Conservation (phyloP, 345 rosid species). For the Linum tenue region DNA sequence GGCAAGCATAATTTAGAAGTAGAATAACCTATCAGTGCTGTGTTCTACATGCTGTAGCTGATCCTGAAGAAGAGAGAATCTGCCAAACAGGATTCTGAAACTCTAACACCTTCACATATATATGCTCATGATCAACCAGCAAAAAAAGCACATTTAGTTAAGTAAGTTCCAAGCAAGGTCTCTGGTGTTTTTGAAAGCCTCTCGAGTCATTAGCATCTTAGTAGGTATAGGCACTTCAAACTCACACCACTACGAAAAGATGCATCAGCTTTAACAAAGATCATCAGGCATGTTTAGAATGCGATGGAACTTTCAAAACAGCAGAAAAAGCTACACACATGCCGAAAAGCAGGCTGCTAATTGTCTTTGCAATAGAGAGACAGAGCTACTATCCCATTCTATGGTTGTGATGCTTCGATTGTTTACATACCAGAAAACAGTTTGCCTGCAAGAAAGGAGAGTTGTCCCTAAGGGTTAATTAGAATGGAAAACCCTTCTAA, state of each 20-base stretch:
- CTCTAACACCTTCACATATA: slow-evolving; percentile 99
- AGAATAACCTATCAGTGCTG: slow-evolving; percentile 77
- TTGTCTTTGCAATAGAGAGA: slow-evolving; percentile 99
- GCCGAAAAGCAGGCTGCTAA: slow-evolving; percentile 96
- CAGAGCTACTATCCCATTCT: slow-evolving; percentile 98
- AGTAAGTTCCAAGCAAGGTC: slow-evolving; percentile 99
- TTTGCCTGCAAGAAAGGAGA: slow-evolving; percentile 47
- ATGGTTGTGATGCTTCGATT: slow-evolving; percentile 98
- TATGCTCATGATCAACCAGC: slow-evolving; percentile 93
- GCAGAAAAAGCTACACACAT: slow-evolving; percentile 39
- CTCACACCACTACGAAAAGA: slow-evolving; percentile 55
- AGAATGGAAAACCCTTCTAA: slow-evolving; percentile 18
- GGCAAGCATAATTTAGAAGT: not conserved
- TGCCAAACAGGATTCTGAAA: slow-evolving; percentile 99
- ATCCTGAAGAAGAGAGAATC: slow-evolving; percentile 98
- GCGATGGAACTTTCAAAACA: slow-evolving; percentile 3
- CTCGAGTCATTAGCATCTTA: slow-evolving; percentile 98
- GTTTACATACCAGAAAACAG: slow-evolving; percentile 99
- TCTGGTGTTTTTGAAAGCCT: slow-evolving; percentile 90
- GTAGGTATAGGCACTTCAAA: slow-evolving; percentile 95
- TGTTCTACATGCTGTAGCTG: slow-evolving; percentile 99
- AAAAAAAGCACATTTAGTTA: slow-evolving; percentile 95
- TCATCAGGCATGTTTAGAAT: too few species aligned
- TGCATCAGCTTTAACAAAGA: not conserved
- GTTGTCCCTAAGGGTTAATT: not conserved